phyloP scores from a whole-genome alignment of 495 filamentous ascomycete genomes.

The Aspergillus panamensis region DNA sequence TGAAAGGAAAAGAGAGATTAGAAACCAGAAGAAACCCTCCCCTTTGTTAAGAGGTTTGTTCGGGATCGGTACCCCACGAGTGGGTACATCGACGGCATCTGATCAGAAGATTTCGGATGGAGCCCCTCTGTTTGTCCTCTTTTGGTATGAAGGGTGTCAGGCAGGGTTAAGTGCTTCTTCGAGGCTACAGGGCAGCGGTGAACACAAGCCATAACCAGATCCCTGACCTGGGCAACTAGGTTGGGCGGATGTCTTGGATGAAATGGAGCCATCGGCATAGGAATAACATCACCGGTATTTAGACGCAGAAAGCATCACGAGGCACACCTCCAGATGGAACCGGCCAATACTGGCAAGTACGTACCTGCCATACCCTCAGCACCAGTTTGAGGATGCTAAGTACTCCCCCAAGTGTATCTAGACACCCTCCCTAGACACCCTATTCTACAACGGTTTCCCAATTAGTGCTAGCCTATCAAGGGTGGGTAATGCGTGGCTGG shows the following conservation, averaged over 20 bases:
- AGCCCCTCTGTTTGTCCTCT: constrained; percentile 22
- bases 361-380: constrained; percentile 23
- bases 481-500: not conserved
- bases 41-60: constrained; percentile 13
- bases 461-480: constrained; percentile 9
- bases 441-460: constrained; percentile 16
- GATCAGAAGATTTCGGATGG: constrained; percentile 15
- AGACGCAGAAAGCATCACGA: constrained; percentile 24
- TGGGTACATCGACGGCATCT: constrained; percentile 22
- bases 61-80: constrained; percentile 7
- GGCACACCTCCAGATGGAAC: constrained; percentile 18
- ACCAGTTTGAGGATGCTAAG: constrained; percentile 20
- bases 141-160: constrained; percentile 8
- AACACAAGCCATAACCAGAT: constrained; percentile 14
- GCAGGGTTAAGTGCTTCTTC: constrained; percentile 18
- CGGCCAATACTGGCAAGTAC: constrained; percentile 20
- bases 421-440: constrained; percentile 7
- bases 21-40: constrained; percentile 8
- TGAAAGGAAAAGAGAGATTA: constrained; percentile 9
- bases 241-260: constrained; percentile 26
- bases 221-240: constrained; percentile 17
- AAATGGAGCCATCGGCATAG: constrained; percentile 18
- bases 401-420: constrained; percentile 13
- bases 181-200: constrained; percentile 26
- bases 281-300: constrained; percentile 23